A percentile compares a stretch with the other conserved stretches of the same genome.
Conservation (phyloP, 306 rosid species). For the Sicyos edulis region DNA sequence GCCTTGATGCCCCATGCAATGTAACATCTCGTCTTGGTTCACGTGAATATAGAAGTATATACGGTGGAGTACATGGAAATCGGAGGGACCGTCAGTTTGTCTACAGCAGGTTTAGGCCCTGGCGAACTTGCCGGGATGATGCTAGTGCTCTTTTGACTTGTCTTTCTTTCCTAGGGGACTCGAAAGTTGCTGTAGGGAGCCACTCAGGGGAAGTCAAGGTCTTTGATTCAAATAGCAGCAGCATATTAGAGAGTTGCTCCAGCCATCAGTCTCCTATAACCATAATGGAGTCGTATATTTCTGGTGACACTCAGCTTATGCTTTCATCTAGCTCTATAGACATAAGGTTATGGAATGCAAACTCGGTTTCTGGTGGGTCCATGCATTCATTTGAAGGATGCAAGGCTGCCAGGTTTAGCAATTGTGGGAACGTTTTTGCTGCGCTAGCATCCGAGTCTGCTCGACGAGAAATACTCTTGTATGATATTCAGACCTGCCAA, state of each 20-base stretch:
- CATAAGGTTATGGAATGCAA: slow-evolving; percentile 81
- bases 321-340: slow-evolving; percentile 89
- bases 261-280: slow-evolving; percentile 89
- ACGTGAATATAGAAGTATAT: slow-evolving; percentile 66
- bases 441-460: slow-evolving; percentile 65
- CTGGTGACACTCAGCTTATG: slow-evolving; percentile 67
- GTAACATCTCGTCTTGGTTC: slow-evolving; percentile 87
- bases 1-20: slow-evolving; percentile 89
- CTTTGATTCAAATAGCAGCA: slow-evolving; percentile 68
- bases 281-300: slow-evolving; percentile 59
- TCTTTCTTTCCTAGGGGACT: slow-evolving; percentile 75
- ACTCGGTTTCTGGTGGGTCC: slow-evolving; percentile 69
- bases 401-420: slow-evolving; percentile 90
- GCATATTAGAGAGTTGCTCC: slow-evolving; percentile 64
- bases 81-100: slow-evolving; percentile 94
- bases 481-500: slow-evolving; percentile 63
- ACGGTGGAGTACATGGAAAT: slow-evolving; percentile 91
- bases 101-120: slow-evolving; percentile 89
- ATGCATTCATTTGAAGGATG: slow-evolving; percentile 82
- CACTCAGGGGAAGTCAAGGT: slow-evolving; percentile 83
- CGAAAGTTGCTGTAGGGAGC: slow-evolving; percentile 78
- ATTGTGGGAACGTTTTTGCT: slow-evolving; percentile 67
- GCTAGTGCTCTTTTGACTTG: slow-evolving; percentile 76
- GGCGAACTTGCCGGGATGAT: slow-evolving; percentile 94
- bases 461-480: slow-evolving; percentile 71